These are phyloP conservation scores for Albugo candida DNA, from an alignment of 352 stramenopile species.

Conservation along the genomic window DNA sequence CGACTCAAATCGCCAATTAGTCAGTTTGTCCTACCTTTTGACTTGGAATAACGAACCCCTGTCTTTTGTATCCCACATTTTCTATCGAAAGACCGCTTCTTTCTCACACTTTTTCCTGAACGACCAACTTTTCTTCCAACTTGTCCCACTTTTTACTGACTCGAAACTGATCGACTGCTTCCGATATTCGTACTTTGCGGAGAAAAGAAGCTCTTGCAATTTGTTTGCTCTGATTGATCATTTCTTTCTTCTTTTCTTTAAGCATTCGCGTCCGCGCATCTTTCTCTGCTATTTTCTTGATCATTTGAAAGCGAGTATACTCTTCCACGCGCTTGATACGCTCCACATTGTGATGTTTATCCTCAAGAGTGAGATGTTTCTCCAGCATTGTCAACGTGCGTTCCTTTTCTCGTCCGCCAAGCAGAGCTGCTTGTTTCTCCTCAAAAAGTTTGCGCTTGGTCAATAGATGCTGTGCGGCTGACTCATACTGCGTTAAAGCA, in stretches of 20 bases:
- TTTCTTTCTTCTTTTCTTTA: slow-evolving; percentile 36
- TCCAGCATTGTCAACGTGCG: slow-evolving; percentile 31
- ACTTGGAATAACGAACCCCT: too few species aligned
- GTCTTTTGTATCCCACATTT: too few species aligned
- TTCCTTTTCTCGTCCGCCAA: slow-evolving; percentile 22
- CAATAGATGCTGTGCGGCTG: slow-evolving; percentile 17
- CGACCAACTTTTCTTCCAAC: slow-evolving; percentile 38
- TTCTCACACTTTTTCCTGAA: too few species aligned
- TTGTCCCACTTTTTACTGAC: slow-evolving; percentile 56
- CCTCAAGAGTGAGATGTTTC: slow-evolving; percentile 23
- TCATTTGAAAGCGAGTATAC: slow-evolving; percentile 37
- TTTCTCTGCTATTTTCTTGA: slow-evolving; percentile 30
- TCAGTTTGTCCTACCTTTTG: too few species aligned
- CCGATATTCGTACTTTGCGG: slow-evolving; percentile 40
- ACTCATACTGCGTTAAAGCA: slow-evolving; percentile 18
- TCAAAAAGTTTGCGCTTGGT: slow-evolving; percentile 23
- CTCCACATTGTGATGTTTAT: slow-evolving; percentile 50
- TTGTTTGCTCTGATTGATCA: slow-evolving; percentile 39
- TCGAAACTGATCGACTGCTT: slow-evolving; percentile 46
- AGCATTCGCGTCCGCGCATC: slow-evolving; percentile 34
- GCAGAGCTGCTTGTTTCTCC: slow-evolving; percentile 18
- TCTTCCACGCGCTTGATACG: slow-evolving; percentile 52
- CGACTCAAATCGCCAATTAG: too few species aligned
- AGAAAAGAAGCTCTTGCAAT: slow-evolving; percentile 37
- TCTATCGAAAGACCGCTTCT: too few species aligned